phyloP scores from a whole-genome alignment of 2,329 filamentous ascomycete genomes.

The Penicillium hordei region DNA sequence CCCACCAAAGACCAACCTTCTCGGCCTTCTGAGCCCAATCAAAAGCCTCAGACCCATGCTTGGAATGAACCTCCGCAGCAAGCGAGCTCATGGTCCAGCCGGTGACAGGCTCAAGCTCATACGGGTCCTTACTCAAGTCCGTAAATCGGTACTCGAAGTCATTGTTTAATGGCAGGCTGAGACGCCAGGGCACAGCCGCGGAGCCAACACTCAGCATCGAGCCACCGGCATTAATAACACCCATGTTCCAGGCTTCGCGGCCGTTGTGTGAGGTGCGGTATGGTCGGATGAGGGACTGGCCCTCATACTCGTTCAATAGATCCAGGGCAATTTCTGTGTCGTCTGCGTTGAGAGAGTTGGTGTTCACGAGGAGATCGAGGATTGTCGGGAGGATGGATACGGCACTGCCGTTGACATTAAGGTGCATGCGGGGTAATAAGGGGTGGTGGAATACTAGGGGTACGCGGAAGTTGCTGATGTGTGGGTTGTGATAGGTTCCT shows the following conservation, averaged over 20 bases:
- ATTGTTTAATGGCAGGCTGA: conserved; percentile 75
- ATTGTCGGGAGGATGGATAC: conserved; percentile 42
- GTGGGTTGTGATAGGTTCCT: conserved; percentile 29
- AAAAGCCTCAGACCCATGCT: conserved; percentile 33
- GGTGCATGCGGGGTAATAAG: conserved; percentile 33
- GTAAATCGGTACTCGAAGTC: conserved; percentile 53
- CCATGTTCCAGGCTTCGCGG: conserved; percentile 35
- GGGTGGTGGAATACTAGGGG: conserved; percentile 26
- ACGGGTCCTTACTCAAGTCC: conserved; percentile 33
- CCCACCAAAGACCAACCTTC: conserved; percentile 41
- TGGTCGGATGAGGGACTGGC: conserved; percentile 47
- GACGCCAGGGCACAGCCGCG: conserved; percentile 71
- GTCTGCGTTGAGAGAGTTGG: conserved; percentile 39
- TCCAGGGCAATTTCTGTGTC: conserved; percentile 38
- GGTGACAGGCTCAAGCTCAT: conserved; percentile 33
- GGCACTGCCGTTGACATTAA: conserved; percentile 22
- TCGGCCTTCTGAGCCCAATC: conserved; percentile 39
- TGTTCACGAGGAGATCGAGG: conserved; percentile 46
- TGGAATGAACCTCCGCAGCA: conserved; percentile 22
- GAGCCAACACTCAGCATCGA: conserved; percentile 62
- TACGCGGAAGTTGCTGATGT: conserved; percentile 24
- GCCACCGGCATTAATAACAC: conserved; percentile 35
- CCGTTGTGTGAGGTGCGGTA: conserved; percentile 37
- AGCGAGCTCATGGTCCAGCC: conserved; percentile 32
- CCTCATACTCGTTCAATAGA: conserved; percentile 48